Conservation (phyloP, 23 red algal species). For the Agarophyton chilense region DNA sequence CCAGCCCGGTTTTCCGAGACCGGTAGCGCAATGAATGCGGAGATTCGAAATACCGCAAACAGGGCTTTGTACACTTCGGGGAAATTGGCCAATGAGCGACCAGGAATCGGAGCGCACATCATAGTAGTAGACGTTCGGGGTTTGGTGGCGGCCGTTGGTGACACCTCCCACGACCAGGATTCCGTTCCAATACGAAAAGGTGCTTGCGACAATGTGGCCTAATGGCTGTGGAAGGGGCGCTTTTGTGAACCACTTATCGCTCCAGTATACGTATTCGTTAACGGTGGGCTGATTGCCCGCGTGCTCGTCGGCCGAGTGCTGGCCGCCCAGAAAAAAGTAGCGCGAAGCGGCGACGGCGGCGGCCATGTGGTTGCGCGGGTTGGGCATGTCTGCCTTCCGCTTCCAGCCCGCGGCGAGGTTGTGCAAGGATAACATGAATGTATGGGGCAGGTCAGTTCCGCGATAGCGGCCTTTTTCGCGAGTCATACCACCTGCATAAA, state of each 20-base stretch:
- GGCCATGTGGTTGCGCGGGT: constrained; percentile 51
- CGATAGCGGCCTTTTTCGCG: not conserved
- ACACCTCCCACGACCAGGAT: constrained; percentile 27
- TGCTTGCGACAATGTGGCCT: constrained; percentile 33
- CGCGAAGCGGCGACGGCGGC: not conserved
- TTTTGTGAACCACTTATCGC: not conserved
- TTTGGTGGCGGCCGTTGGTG: not conserved
- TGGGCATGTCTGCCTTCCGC: constrained; percentile 26
- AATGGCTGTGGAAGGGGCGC: constrained; percentile 15
- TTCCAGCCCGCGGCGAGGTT: not conserved
- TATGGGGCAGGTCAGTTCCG: constrained; percentile 16
- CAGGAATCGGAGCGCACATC: constrained; percentile 11
- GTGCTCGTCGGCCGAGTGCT: constrained; percentile 33
- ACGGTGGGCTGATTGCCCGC: constrained; percentile 16
- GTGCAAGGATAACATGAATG: not conserved
- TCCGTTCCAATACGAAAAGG: constrained; percentile 41
- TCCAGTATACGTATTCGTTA: constrained; percentile 17
- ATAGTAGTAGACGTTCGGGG: constrained; percentile 7
- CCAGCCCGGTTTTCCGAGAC: constrained; percentile 12
- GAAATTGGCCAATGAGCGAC: not conserved
- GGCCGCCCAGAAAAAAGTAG: constrained; percentile 41
- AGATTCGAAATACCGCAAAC: constrained; percentile 17
- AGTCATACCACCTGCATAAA: constrained; percentile 35
- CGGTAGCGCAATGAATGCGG: not conserved
- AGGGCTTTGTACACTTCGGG: constrained; percentile 36